Evolutionary conservation across 2,329 filamentous ascomycete genomes (phyloP).

Genomic region (Delphinella strobiligena): DNA sequence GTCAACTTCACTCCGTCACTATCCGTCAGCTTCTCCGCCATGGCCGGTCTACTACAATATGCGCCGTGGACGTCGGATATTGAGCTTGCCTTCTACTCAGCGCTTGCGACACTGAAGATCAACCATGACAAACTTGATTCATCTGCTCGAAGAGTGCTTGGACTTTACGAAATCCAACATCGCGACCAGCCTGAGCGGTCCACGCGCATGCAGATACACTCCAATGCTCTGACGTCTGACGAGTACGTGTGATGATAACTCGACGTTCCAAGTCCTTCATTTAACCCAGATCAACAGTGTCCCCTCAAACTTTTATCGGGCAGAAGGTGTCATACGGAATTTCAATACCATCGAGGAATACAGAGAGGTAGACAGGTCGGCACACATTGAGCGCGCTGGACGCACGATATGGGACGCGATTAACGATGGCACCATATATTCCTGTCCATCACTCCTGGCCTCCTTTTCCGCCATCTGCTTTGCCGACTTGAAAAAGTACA

Average conservation of each 20-base stretch:
- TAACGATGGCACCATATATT: conserved; percentile 90
- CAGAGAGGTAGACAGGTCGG: conserved; percentile 65
- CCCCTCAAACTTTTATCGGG: conserved; percentile 61
- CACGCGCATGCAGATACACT: conserved; percentile 81
- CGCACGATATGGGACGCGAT: conserved; percentile 94
- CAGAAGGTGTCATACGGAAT: conserved; percentile 90
- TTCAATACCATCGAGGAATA: conserved; percentile 95
- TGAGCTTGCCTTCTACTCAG: conserved; percentile 87
- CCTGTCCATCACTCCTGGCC: conserved; percentile 78
- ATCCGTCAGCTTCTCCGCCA: conserved; percentile 12
- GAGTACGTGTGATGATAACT: conserved; percentile 45
- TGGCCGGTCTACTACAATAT: conserved; percentile 53
- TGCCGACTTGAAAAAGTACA: conserved; percentile 94
- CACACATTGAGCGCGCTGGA: conserved; percentile 66
- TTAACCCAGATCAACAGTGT: too few species aligned
- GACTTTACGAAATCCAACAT: conserved; percentile 74
- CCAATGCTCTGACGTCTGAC: conserved; percentile 70
- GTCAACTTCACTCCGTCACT: neutral
- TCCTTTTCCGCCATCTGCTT: conserved; percentile 86
- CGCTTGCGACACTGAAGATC: conserved; percentile 86
- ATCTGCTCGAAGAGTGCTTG: conserved; percentile 73
- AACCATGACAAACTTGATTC: conserved; percentile 96
- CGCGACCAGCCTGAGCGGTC: conserved; percentile 61
- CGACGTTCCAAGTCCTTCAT: too few species aligned
- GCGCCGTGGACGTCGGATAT: conserved; percentile 88